Base-by-base conservation (phyloP, 805 yeast species). In the Komagataella mondaviorum region DNA sequence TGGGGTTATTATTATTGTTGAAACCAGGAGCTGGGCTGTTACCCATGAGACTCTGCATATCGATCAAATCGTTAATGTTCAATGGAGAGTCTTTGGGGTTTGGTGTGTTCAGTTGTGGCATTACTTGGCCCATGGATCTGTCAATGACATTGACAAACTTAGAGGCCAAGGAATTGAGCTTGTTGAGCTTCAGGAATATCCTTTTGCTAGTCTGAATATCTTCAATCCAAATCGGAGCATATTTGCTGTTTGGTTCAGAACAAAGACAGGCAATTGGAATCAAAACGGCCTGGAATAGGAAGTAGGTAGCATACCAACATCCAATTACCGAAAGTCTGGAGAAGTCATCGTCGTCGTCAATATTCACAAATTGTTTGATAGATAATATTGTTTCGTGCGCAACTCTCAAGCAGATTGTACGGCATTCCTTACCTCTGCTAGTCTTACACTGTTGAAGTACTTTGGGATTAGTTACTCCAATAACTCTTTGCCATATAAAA, bases 261-360 rank as follows among this genome's bases (percentile, higher is more conserved):
- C 78, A 72, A 16, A 75, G 60, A 56, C 80, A 76, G 7, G 77
- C 74, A 50, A 80, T 71, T 6, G 83, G 80, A 49, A 81, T 76
- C 52, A 81, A 63, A 4, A 77, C 73, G 1, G 86, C 85, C 60
- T 81, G 85, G 63, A 81, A 80, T 12, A 80, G 55, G 60, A 78
- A 82, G 58, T 78, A 81, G 0, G 80, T 76, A 4, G 83, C 77
- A 62, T 80, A 77, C 87, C 87, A 81, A 23, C 77, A 73, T 12
- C 78, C 70, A 30, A 79, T 66, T 23, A 75, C 71, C n/a, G 77
- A 70, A 17, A 71, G 52, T 8, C 65, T 64, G 49, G 66, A 57
- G 44, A 44, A 5, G 5, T 49, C 50, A n/a, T 16, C 50, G 12
- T 44, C 20, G 10, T 49, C 51, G 30, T 44, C 14, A n/a, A 22